Evolutionary conservation across 495 filamentous ascomycete genomes (phyloP), one percentile per base, ranked within the genome.

Genomic region (Trypethelium eluteriae): DNA sequence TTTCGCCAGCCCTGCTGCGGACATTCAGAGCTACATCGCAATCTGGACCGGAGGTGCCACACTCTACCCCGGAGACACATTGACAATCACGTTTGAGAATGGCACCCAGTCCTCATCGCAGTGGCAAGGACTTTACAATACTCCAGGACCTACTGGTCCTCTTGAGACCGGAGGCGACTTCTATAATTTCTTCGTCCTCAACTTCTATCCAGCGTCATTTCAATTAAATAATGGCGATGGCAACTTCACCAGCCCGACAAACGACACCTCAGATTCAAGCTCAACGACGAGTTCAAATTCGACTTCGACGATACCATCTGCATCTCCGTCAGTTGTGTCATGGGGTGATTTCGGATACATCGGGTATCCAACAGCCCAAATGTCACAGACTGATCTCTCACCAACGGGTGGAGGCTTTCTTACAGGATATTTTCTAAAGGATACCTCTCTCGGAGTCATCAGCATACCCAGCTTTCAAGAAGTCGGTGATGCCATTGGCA

Each of bases 391-490:
- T 9, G 41, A 16, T 46, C 7, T 16, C 41, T 16, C 41, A 16
- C 7, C 41, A 9, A 25, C 63, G 32, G 39, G n/a, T 18, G 65
- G 2, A 18, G 67, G 50, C 9, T 35, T 75, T 2, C 69, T 82
- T 16, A 74, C 76, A 0, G 79, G 80, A 0, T 82, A 79, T 63
- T 76, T 73, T 66, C 73, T 76, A 0, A 68, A 77, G 39, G 64
- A 76, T 16, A 70, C 72, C 11, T 72, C 68, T 1, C 70, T 75
- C 0, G 80, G 72, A 10, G 78, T 85, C 3, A 75, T 85, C 25
- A 82, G 79, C 64, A 78, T 86, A 57, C 82, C 81, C 1, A 80
- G 65, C 64, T 85, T 85, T 63, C 64, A 76, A 34, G 71, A 73
- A 35, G 69, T 64, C 38, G 68, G 63, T n/a, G 70, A 74, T 3